Evolutionary conservation across 306 rosid genomes (phyloP).

Genomic region (Albizia julibrissin): DNA sequence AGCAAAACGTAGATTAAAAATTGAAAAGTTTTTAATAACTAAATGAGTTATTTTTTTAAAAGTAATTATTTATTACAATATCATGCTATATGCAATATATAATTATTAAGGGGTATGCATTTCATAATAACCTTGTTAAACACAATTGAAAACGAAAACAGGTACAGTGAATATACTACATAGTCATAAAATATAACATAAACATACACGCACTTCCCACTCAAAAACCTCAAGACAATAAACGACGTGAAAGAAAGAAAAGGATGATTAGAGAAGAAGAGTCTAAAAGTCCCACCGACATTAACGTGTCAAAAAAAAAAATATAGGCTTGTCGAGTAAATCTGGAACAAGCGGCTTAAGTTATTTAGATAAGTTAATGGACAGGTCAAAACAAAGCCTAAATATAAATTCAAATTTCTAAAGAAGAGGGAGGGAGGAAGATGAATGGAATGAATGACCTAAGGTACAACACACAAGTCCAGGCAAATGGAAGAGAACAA

Average conservation of each 20-base stretch:
- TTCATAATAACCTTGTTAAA: neutral
- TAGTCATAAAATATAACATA: neutral
- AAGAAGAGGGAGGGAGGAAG: neutral
- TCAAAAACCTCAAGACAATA: neutral
- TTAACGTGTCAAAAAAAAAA: neutral
- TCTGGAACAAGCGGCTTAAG: neutral
- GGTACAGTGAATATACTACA: neutral
- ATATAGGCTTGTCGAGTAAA: neutral
- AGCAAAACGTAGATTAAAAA: neutral
- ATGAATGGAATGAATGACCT: neutral
- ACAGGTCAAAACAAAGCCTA: neutral
- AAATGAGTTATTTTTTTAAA: neutral
- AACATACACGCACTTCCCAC: neutral
- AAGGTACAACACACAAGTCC: neutral
- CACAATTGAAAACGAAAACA: neutral
- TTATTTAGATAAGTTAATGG: neutral
- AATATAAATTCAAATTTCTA: neutral
- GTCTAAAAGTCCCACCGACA: neutral
- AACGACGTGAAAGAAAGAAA: neutral
- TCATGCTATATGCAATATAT: neutral
- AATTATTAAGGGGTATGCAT: neutral
- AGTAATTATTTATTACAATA: neutral
- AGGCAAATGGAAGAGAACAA: neutral
- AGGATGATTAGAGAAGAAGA: neutral
- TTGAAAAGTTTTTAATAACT: neutral